Evolutionary conservation across 805 yeast species (phyloP).

Genomic region (Groenewaldozyma salmanticensis): DNA sequence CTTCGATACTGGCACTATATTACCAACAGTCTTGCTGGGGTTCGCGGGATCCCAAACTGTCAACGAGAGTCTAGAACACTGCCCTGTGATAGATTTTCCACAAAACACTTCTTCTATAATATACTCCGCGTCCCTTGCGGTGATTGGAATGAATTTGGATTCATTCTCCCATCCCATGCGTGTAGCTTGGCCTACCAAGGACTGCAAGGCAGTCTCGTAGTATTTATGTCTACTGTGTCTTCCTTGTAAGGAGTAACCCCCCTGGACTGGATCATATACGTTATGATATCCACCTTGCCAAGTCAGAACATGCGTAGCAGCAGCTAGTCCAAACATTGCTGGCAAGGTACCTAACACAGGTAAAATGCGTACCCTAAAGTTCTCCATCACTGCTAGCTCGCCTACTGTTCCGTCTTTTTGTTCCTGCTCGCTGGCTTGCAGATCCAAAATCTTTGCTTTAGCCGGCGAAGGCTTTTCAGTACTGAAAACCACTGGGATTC

Average conservation of each 20-base stretch:
- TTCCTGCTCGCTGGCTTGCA: slow-evolving; percentile 70
- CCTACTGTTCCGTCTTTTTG: slow-evolving; percentile 43
- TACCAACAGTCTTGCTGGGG: slow-evolving; percentile 55
- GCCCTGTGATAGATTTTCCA: slow-evolving; percentile 81
- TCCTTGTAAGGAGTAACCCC: slow-evolving; percentile 77
- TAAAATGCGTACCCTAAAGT: slow-evolving; percentile 86
- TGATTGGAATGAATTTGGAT: slow-evolving; percentile 63
- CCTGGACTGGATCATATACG: slow-evolving; percentile 31
- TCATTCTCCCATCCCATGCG: slow-evolving; percentile 49
- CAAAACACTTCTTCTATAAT: slow-evolving; percentile 85
- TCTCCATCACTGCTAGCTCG: slow-evolving; percentile 75
- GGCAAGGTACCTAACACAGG: slow-evolving; percentile 98
- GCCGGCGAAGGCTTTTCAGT: slow-evolving; percentile 96
- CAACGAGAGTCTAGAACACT: slow-evolving; percentile 66
- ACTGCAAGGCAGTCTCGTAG: slow-evolving; percentile 74
- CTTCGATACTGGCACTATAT: slow-evolving; percentile 78
- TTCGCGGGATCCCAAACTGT: slow-evolving; percentile 73
- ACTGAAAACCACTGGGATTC: slow-evolving; percentile 82
- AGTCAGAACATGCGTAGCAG: slow-evolving; percentile 77
- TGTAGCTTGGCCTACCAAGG: slow-evolving; percentile 78
- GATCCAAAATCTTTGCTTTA: slow-evolving; percentile 79
- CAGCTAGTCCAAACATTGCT: slow-evolving; percentile 85
- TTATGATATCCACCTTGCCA: slow-evolving; percentile 60
- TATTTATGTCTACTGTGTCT: slow-evolving; percentile 68
- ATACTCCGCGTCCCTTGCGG: slow-evolving; percentile 66